These are phyloP conservation scores for Camelina hispida DNA, from an alignment of 345 rosid genomes.

Conservation along the genomic window DNA sequence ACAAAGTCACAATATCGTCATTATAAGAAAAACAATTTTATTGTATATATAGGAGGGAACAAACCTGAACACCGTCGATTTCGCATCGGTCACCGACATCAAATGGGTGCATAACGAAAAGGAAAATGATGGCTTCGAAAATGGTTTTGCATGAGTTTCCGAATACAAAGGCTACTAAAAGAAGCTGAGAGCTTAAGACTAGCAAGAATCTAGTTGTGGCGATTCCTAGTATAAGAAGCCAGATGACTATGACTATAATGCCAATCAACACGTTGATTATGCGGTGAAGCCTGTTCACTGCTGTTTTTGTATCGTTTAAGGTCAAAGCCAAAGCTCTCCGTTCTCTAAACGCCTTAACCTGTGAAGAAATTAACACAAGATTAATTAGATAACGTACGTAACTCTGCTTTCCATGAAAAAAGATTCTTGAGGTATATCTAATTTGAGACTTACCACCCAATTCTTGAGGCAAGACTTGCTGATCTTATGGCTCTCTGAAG, in stretches of 20 bases:
- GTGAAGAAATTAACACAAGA: not conserved
- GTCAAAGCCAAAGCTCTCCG: constrained; percentile 74
- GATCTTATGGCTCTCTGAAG: constrained; percentile 57
- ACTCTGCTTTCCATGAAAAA: not conserved
- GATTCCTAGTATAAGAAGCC: constrained; percentile 67
- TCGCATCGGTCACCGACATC: constrained; percentile 89
- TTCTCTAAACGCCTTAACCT: constrained; percentile 77
- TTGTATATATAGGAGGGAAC: not conserved
- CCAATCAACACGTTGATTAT: constrained; percentile 63
- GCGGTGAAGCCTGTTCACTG: constrained; percentile 75
- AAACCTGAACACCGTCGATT: constrained; percentile 76
- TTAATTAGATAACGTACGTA: not conserved
- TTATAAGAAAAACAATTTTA: not conserved
- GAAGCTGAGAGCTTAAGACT: constrained; percentile 64
- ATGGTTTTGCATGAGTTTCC: constrained; percentile 82
- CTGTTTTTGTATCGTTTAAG: constrained; percentile 74
- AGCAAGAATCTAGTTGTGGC: constrained; percentile 68
- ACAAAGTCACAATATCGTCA: not conserved
- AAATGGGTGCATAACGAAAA: constrained; percentile 85
- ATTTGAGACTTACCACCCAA: constrained; percentile 69
- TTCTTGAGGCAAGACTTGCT: constrained; percentile 66
- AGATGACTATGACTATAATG: constrained; percentile 55
- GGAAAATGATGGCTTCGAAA: constrained; percentile 84
- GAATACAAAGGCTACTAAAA: constrained; percentile 71
- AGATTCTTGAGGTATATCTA: constrained; percentile 3